Evolutionary conservation across 257 asterid species (phyloP).

Genomic region (Anisodus tanguticus): DNA sequence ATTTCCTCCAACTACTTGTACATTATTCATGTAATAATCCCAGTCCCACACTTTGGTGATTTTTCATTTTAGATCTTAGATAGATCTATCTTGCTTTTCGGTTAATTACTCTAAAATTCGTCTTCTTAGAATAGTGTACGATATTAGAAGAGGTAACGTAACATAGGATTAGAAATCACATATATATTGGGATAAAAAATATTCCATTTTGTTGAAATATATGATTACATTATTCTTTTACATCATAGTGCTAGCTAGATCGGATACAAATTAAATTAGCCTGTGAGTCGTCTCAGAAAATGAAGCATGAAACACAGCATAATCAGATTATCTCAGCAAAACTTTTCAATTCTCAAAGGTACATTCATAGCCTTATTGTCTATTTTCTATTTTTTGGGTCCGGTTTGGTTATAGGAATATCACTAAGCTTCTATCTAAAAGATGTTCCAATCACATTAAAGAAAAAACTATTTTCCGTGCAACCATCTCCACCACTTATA

Average conservation of each 20-base stretch:
- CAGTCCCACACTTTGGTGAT: neutral
- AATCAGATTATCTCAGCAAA: constrained; percentile 34
- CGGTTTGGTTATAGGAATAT: constrained; percentile 71
- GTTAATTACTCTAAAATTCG: neutral
- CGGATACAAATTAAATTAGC: neutral
- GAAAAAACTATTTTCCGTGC: constrained; percentile 36
- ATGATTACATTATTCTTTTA: neutral
- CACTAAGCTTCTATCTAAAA: constrained; percentile 52
- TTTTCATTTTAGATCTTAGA: neutral
- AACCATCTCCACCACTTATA: constrained; percentile 18
- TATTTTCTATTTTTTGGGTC: constrained; percentile 69
- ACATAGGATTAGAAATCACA: constrained; percentile 11
- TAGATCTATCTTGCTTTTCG: neutral
- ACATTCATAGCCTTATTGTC: constrained; percentile 50
- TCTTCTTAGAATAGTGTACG: neutral
- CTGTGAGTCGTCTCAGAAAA: neutral
- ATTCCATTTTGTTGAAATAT: neutral
- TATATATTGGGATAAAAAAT: neutral
- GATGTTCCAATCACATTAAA: constrained; percentile 40
- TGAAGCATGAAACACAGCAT: constrained; percentile 37
- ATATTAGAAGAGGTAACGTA: constrained; percentile 1
- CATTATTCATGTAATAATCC: constrained; percentile 23
- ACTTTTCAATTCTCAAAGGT: constrained; percentile 37
- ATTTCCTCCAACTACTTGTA: neutral
- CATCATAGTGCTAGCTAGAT: neutral